Evolutionary conservation across 441 rosid genomes (phyloP).

Genomic region (Aquilaria agallochum): DNA sequence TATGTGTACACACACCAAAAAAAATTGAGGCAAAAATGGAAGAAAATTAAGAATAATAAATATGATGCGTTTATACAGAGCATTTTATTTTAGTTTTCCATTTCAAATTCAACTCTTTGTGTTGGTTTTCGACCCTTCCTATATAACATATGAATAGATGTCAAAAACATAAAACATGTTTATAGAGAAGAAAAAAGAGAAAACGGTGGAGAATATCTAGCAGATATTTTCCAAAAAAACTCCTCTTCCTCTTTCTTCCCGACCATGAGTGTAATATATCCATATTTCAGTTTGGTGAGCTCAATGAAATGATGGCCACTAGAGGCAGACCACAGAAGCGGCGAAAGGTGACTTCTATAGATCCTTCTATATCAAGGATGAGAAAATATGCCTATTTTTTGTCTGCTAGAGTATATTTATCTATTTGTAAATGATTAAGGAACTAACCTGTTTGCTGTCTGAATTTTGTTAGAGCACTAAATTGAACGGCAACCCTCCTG

Average conservation of each 20-base stretch:
- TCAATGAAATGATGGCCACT: slow-evolving; percentile 29
- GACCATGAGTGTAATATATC: neutral
- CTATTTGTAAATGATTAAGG: neutral
- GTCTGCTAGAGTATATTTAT: neutral
- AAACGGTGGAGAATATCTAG: neutral
- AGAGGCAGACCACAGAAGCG: slow-evolving; percentile 25
- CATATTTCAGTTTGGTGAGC: slow-evolving; percentile 29
- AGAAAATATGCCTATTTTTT: neutral
- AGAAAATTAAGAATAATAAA: neutral
- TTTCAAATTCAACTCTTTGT: neutral
- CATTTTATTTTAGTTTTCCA: neutral
- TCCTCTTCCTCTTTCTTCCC: neutral
- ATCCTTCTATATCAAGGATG: neutral
- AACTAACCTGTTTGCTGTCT: too few relatives aligned
- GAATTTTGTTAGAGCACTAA: slow-evolving; percentile 13
- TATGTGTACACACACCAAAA: neutral
- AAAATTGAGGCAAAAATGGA: neutral
- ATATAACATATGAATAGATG: neutral
- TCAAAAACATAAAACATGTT: neutral
- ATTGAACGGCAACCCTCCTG: slow-evolving; percentile 15
- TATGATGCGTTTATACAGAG: neutral
- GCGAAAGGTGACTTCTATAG: slow-evolving; percentile 21
- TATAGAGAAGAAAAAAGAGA: neutral
- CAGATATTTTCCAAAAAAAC: neutral
- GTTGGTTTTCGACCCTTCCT: neutral